phyloP scores from a whole-genome alignment of 305 asterid genomes.

The Fraxinus xanthoxyloides region DNA sequence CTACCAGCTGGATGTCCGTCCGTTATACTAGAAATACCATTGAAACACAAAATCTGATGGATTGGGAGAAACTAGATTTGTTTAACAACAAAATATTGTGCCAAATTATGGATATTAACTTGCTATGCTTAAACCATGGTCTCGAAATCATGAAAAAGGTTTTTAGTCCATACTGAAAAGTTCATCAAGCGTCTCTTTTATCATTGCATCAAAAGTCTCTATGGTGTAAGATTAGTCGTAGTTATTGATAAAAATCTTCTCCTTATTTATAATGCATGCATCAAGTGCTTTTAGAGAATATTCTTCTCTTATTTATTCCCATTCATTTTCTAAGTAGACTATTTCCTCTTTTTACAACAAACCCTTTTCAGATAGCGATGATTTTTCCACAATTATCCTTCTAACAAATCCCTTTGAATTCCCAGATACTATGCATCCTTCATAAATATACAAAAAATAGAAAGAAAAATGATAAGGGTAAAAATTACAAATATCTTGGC shows the following conservation, averaged over 20 bases:
- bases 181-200: background rate
- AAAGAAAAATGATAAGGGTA: background rate
- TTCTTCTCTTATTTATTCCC: background rate
- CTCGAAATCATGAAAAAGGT: background rate
- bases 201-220: background rate
- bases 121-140: background rate
- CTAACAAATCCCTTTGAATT: background rate
- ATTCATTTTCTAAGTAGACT: background rate
- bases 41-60: background rate
- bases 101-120: background rate
- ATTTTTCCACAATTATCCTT: background rate
- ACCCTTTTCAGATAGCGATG: background rate
- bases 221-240: background rate
- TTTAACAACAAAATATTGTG: background rate
- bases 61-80: background rate
- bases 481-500: background rate
- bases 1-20: background rate
- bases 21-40: too few relatives aligned
- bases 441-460: too few relatives aligned
- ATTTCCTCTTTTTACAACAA: background rate
- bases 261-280: background rate
- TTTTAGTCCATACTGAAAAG: too few relatives aligned
- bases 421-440: background rate
- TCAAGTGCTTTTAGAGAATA: too few relatives aligned
- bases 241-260: background rate